These are phyloP conservation scores for Hibiscus mutabilis DNA, from an alignment of 345 rosid species.

Conservation along the genomic window DNA sequence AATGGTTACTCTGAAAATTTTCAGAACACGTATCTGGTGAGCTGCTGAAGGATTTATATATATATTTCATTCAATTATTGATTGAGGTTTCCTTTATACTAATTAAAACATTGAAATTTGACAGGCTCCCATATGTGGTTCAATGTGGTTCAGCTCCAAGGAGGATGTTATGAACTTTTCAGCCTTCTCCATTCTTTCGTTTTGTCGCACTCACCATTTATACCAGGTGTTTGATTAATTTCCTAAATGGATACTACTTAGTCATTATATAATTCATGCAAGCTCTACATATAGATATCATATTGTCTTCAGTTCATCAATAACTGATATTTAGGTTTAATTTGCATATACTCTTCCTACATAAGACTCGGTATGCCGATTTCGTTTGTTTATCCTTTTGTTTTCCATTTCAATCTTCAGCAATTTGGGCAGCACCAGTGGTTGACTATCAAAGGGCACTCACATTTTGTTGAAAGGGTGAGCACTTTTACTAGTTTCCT, in stretches of 20 bases:
- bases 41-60: not conserved
- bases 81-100: not conserved
- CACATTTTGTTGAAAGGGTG: conserved; percentile 71
- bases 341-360: no score
- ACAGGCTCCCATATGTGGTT: conserved; percentile 78
- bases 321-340: no score
- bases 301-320: not conserved
- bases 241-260: not conserved
- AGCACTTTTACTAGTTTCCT: not conserved
- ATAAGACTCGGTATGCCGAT: no score
- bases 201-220: conserved; percentile 68
- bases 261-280: not conserved
- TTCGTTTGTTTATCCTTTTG: not conserved
- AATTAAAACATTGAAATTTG: not conserved
- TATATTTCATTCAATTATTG: not conserved
- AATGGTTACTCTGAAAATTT: conserved; percentile 73
- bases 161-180: conserved; percentile 71
- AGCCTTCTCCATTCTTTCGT: conserved; percentile 69
- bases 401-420: conserved; percentile 24
- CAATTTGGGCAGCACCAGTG: conserved; percentile 82
- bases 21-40: conserved; percentile 76
- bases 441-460: conserved; percentile 66
- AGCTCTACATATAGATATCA: not conserved
- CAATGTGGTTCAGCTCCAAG: conserved; percentile 72
- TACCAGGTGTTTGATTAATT: conserved; percentile 48